Base-by-base conservation (phyloP, 208 protist genomes). In the Blastocrithidia nonstop region DNA sequence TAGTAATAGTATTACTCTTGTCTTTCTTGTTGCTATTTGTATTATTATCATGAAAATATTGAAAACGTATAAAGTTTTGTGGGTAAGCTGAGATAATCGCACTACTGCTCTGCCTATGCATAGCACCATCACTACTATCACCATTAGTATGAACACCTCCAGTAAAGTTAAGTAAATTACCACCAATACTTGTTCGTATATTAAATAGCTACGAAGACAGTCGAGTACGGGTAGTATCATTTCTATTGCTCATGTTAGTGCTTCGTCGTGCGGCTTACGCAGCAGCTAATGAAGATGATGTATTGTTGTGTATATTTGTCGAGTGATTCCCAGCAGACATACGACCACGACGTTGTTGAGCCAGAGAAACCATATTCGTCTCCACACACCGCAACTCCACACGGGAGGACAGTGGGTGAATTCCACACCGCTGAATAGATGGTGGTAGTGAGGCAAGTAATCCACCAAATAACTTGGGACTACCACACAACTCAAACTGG, bases 301-400 rank as follows among this genome's bases (percentile, higher is more conserved):
- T n/a, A n/a, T n/a, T n/a, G n/a, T n/a, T n/a, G n/a, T n/a, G n/a
- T n/a, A n/a, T n/a, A n/a, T n/a, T n/a, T n/a, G n/a, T n/a, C n/a
- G n/a, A n/a, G n/a, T n/a, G n/a, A n/a, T n/a, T n/a, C n/a, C n/a
- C n/a, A n/a, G n/a, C n/a, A n/a, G n/a, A n/a, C n/a, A n/a, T n/a
- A n/a, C n/a, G n/a, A n/a, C n/a, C n/a, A n/a, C n/a, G n/a, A n/a
- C n/a, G n/a, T n/a, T n/a, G n/a, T n/a, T n/a, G n/a, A n/a, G n/a
- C n/a, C n/a, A n/a, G n/a, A n/a, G n/a, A n/a, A n/a, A n/a, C n/a
- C n/a, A n/a, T n/a, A n/a, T n/a, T n/a, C n/a, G n/a, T n/a, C n/a
- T n/a, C n/a, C n/a, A 56, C 51, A 11, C 56, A 66, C 23, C 66
- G 52, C 33, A 83, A 39, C 53, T 73, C 61, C 32, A 83, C 50